Evolutionary conservation across 805 yeast species (phyloP), one percentile per base, ranked within the genome.

Genomic region (Metschnikowia noctiluminum): DNA sequence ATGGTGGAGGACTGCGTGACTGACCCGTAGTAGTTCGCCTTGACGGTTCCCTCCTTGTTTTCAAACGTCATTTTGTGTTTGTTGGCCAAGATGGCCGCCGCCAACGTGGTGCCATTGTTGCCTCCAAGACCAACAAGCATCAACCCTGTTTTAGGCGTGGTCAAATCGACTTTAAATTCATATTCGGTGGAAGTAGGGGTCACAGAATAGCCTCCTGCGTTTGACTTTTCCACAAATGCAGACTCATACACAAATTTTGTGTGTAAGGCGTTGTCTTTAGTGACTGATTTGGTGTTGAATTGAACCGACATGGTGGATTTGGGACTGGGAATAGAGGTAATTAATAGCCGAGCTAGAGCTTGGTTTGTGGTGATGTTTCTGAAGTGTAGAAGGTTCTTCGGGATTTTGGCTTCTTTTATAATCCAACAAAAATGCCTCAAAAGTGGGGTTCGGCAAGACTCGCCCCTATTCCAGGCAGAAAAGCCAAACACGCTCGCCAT

Each of bases 41-140:
- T 76, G 42, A 81, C 77, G 27, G 74, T 76, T 45, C 96, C 96
- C 47, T 83, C 84, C 71, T 89, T 90, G 60, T 87, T 89, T 63
- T 87, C 82, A 74, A 91, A 91, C 44, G 80, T 69, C 54, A 91
- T 66, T 53, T 87, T 78, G 66, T 87, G 78, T 62, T 85, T 89
- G 76, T 91, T 91, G 51, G 97, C 96, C 56, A 87, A 79, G 44
- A 84, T 77, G 9, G 97, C 85, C 40, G 92, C 90, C 46, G 90
- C 81, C 56, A 92, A 77, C 12, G 98, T 91, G 50, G 97, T 79
- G 69, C 97, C 98, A 64, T 91, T 91, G 77, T 91, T 91, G 70
- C 98, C 98, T 60, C 97, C 97, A 57, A 91, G 77, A 59, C 98
- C 98, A 34, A 91, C 97, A 54, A 92, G 77, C 82, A 91, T 70